Evolutionary conservation across 1,284 basidiomycete species (phyloP).

Genomic region (Schizophyllum amplum): DNA sequence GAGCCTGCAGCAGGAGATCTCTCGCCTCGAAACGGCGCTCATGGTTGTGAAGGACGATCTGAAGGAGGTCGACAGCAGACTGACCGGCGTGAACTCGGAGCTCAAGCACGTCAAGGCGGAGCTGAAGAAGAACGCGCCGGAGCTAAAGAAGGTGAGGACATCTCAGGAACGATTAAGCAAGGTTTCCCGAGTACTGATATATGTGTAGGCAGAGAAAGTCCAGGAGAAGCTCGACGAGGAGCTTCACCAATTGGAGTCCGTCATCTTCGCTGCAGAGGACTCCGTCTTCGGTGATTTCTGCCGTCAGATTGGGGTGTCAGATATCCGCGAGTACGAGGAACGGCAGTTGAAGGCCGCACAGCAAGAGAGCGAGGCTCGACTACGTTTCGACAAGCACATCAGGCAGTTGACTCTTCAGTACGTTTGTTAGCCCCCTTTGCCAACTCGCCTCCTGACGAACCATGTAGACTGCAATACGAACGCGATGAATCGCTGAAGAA

Average conservation of each 20-base stretch:
- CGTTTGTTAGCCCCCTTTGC: constrained; percentile 21
- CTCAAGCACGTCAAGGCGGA: constrained; percentile 70
- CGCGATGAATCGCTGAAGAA: constrained; percentile 54
- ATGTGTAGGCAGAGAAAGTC: constrained; percentile 48
- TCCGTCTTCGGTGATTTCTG: constrained; percentile 79
- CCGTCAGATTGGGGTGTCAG: constrained; percentile 66
- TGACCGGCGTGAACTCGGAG: constrained; percentile 72
- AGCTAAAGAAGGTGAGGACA: constrained; percentile 59
- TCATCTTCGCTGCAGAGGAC: constrained; percentile 77
- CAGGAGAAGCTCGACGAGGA: constrained; percentile 47
- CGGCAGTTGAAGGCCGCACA: constrained; percentile 84
- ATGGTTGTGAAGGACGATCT: constrained; percentile 77
- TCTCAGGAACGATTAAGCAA: neutral
- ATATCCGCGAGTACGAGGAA: constrained; percentile 94
- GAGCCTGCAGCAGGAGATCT: constrained; percentile 66
- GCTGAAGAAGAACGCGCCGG: constrained; percentile 57
- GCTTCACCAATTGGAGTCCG: constrained; percentile 48
- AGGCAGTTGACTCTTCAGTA: constrained; percentile 85
- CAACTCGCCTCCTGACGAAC: constrained; percentile 5
- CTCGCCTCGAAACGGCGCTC: constrained; percentile 69
- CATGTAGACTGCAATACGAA: constrained; percentile 67
- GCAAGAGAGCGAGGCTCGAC: constrained; percentile 78
- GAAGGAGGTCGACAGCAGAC: constrained; percentile 56
- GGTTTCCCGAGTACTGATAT: neutral
- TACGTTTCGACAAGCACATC: constrained; percentile 84